Conservation (phyloP, 1,284 basidiomycete genomes). For the Binderoboletus segoi region DNA sequence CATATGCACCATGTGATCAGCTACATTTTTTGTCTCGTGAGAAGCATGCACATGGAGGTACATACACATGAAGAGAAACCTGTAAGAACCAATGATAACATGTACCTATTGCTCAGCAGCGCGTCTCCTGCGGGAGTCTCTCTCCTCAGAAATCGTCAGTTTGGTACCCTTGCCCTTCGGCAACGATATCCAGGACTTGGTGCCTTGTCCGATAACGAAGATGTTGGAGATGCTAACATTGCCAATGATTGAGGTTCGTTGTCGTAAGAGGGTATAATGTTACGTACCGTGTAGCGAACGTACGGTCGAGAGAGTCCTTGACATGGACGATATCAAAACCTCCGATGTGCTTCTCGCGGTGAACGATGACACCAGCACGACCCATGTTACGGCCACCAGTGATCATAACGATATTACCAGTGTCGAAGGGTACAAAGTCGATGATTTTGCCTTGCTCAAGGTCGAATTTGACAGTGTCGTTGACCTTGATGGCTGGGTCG, state of each 20-base stretch:
- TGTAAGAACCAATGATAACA: constrained; percentile 21
- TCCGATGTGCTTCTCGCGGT: constrained; percentile 96
- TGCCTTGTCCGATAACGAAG: constrained; percentile 95
- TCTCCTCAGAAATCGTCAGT: constrained; percentile 87
- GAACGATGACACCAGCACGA: constrained; percentile 93
- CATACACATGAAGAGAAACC: constrained; percentile 30
- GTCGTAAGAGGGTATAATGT: neutral
- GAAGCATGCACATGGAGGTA: constrained; percentile 17
- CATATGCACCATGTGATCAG: constrained; percentile 19
- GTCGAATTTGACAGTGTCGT: constrained; percentile 99
- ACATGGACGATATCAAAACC: constrained; percentile 99
- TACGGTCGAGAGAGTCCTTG: constrained; percentile 93
- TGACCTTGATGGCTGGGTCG: constrained; percentile 93
- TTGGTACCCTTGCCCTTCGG: constrained; percentile 99
- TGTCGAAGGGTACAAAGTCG: constrained; percentile 96
- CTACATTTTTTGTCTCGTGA: constrained; percentile 27
- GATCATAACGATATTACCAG: constrained; percentile 96
- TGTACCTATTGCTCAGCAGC: constrained; percentile 58
- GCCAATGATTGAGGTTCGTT: constrained; percentile 3
- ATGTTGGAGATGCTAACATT: constrained; percentile 86
- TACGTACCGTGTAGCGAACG: constrained; percentile 91
- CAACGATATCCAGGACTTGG: constrained; percentile 96
- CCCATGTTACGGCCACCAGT: constrained; percentile 99
- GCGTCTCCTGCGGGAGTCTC: constrained; percentile 77
- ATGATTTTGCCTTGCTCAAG: constrained; percentile 93